Conservation (phyloP, 352 stramenopile species). For the Globisporangium abappressorium region DNA sequence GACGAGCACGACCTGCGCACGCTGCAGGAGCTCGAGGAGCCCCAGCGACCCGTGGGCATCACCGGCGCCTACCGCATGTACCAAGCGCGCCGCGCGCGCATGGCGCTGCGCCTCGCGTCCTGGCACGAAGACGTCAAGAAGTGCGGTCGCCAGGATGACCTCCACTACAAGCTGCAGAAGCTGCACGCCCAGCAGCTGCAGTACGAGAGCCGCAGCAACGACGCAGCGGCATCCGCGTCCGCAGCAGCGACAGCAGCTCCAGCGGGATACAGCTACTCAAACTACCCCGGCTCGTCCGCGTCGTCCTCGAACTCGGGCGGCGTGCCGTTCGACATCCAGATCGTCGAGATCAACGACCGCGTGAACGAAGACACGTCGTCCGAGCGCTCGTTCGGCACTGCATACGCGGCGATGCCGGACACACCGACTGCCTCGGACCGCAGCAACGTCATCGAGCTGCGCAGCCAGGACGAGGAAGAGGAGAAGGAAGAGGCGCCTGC, state of each 20-base stretch:
- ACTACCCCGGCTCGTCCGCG: neutral
- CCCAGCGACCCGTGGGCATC: slow-evolving; percentile 36
- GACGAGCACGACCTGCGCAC: slow-evolving; percentile 53
- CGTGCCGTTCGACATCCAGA: slow-evolving; percentile 43
- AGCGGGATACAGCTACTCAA: neutral
- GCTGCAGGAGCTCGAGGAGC: slow-evolving; percentile 50
- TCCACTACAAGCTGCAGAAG: slow-evolving; percentile 54
- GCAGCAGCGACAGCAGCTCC: slow-evolving; percentile 19
- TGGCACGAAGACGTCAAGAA: slow-evolving; percentile 70
- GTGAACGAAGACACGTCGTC: slow-evolving; percentile 23
- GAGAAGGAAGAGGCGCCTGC: slow-evolving; percentile 11
- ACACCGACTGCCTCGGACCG: slow-evolving; percentile 3
- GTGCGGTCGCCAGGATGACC: slow-evolving; percentile 29
- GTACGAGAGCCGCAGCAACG: slow-evolving; percentile 18
- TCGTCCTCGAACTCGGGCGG: slow-evolving; percentile 12
- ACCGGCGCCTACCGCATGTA: slow-evolving; percentile 58
- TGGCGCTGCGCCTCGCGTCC: slow-evolving; percentile 48
- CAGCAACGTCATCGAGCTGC: slow-evolving; percentile 8
- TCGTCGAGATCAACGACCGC: slow-evolving; percentile 42
- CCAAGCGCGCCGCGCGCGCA: slow-evolving; percentile 40
- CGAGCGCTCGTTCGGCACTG: slow-evolving; percentile 11
- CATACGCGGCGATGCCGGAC: slow-evolving; percentile 13
- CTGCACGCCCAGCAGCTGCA: slow-evolving; percentile 25
- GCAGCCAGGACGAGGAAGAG: slow-evolving; percentile 15
- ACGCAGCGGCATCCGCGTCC: slow-evolving; percentile 7